Conservation (phyloP, 495 filamentous ascomycete genomes). For the Neurospora hispaniola region DNA sequence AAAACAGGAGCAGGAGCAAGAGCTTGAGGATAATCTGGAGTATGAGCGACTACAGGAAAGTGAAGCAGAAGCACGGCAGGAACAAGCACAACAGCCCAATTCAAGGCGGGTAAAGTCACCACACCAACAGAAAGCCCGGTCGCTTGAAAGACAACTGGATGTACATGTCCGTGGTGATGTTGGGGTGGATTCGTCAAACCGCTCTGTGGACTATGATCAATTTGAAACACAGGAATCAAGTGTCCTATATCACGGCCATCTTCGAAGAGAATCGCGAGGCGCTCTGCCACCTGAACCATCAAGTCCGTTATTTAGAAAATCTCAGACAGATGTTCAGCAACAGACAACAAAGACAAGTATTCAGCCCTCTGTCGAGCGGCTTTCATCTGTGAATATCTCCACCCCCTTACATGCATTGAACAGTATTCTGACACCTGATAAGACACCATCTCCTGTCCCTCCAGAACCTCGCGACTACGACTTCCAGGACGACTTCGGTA, state of each 20-base stretch:
- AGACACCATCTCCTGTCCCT: constrained; percentile 40
- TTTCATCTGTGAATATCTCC: constrained; percentile 25
- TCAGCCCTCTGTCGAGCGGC: constrained; percentile 27
- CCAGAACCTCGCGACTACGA: constrained; percentile 12
- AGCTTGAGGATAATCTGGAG: neutral
- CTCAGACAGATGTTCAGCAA: neutral
- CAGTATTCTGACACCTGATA: constrained; percentile 43
- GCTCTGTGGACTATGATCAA: neutral
- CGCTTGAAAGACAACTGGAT: neutral
- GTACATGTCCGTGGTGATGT: neutral
- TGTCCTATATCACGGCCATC: neutral
- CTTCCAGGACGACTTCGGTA: neutral
- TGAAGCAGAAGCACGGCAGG: neutral
- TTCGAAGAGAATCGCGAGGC: neutral
- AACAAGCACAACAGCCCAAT: neutral
- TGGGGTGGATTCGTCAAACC: neutral
- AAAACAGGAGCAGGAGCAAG: neutral
- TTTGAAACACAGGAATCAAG: neutral
- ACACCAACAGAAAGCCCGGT: neutral
- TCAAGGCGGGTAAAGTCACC: neutral
- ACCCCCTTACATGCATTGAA: constrained; percentile 26
- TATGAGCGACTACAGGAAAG: neutral
- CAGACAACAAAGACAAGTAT: constrained; percentile 11
- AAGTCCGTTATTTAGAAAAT: neutral
- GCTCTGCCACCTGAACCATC: neutral